These are phyloP conservation scores for Pseudopyricularia javanii DNA, from an alignment of 2,329 filamentous ascomycete species.

Conservation along the genomic window DNA sequence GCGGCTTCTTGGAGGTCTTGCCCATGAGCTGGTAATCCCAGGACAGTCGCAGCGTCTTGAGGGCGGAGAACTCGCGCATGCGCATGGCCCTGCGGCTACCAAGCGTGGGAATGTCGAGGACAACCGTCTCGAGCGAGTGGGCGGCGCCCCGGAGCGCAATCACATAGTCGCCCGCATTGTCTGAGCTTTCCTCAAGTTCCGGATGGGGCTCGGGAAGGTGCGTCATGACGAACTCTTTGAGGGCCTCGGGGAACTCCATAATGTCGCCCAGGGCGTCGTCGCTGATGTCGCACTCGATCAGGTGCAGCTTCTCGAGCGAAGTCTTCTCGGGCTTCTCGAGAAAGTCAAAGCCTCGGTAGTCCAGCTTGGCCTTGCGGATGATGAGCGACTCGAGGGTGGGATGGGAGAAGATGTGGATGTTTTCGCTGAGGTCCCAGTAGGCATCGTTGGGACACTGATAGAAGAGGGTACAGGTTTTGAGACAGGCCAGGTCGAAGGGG, in stretches of 20 bases:
- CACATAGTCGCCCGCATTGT: conserved; percentile 33
- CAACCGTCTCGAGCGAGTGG: conserved; percentile 29
- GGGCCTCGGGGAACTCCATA: conserved; percentile 28
- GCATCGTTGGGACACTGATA: conserved; percentile 29
- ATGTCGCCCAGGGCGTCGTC: conserved; percentile 27
- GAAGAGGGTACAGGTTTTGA: conserved; percentile 32
- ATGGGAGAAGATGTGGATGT: conserved; percentile 38
- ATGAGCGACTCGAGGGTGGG: conserved; percentile 32
- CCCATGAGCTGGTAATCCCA: conserved; percentile 38
- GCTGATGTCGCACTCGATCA: conserved; percentile 38
- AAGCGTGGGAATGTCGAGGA: conserved; percentile 29
- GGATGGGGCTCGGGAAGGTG: conserved; percentile 27
- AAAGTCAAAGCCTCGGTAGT: conserved; percentile 32
- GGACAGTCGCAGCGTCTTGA: conserved; percentile 28
- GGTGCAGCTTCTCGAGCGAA: conserved; percentile 26
- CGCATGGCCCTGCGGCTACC: conserved; percentile 25
- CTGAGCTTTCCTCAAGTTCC: conserved; percentile 31
- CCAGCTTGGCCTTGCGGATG: conserved; percentile 30
- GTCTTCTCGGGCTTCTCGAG: conserved; percentile 35
- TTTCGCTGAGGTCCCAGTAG: conserved; percentile 38
- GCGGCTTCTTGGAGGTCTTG: conserved; percentile 27
- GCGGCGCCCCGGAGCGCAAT: conserved; percentile 25
- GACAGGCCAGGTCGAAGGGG: conserved; percentile 34
- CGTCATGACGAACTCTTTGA: conserved; percentile 34
- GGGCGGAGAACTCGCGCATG: conserved; percentile 27